These are phyloP conservation scores for Tothia fuscella DNA, from an alignment of 2,329 filamentous ascomycete genomes.

Conservation along the genomic window DNA sequence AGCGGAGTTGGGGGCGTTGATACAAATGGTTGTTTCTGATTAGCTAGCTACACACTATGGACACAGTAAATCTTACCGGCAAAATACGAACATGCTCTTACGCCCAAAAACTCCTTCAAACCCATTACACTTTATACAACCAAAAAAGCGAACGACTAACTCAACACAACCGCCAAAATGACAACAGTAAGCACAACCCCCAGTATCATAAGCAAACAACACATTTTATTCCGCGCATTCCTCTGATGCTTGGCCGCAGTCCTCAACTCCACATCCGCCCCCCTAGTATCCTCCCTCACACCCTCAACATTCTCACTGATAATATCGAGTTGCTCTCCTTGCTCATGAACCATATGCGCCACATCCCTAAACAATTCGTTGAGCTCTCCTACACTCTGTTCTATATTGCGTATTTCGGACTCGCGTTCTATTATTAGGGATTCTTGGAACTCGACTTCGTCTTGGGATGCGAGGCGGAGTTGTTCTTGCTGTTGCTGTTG, in stretches of 20 bases:
- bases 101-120: too few species aligned
- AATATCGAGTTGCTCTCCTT: constrained; percentile 77
- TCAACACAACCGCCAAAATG: constrained; percentile 68
- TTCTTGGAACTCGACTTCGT: constrained; percentile 96
- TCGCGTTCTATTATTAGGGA: constrained; percentile 91
- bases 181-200: constrained; percentile 83
- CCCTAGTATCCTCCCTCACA: constrained; percentile 67
- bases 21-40: too few species aligned
- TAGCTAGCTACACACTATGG: too few species aligned
- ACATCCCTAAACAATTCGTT: constrained; percentile 97
- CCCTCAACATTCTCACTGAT: constrained; percentile 83
- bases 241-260: constrained; percentile 88
- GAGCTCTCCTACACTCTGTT: constrained; percentile 87
- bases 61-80: too few species aligned
- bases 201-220: constrained; percentile 79
- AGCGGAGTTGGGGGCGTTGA: too few species aligned
- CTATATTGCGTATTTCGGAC: constrained; percentile 92
- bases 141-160: too few species aligned
- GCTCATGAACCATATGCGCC: constrained; percentile 92
- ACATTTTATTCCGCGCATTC: constrained; percentile 87
- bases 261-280: constrained; percentile 74
- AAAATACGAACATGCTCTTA: too few species aligned
- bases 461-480: constrained; percentile 72
- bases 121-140: too few species aligned
- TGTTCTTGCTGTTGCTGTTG: constrained; percentile 49